Evolutionary conservation across 2,329 filamentous ascomycete species (phyloP).

Genomic region (Davidsoniella virescens): DNA sequence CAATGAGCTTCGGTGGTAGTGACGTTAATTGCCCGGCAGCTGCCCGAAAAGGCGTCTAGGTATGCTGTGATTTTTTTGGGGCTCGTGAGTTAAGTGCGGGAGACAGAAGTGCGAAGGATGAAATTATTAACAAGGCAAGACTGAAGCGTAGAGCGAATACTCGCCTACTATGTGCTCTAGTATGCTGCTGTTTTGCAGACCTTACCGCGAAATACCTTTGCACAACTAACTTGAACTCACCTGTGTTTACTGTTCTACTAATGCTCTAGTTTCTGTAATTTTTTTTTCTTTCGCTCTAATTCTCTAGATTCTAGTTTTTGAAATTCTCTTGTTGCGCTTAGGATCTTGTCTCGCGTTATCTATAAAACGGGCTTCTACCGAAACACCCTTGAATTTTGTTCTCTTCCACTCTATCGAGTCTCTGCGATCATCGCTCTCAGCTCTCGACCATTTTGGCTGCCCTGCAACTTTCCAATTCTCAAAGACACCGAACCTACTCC

Average conservation of each 20-base stretch:
- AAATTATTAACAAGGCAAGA: background rate
- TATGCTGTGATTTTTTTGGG: slow-evolving; percentile 1
- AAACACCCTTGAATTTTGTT: background rate
- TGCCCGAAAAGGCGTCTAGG: background rate
- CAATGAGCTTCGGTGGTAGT: slow-evolving; percentile 5
- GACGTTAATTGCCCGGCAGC: slow-evolving; percentile 11
- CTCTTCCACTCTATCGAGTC: background rate
- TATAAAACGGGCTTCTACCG: background rate
- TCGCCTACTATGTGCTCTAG: background rate
- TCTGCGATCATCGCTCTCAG: slow-evolving; percentile 7
- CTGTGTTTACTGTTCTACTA: background rate
- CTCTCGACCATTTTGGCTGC: slow-evolving; percentile 7
- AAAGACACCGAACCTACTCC: slow-evolving; percentile 8
- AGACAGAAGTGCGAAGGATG: slow-evolving; percentile 3
- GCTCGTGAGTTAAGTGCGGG: background rate
- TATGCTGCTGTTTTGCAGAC: background rate
- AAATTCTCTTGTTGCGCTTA: no score
- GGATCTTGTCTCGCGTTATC: no score
- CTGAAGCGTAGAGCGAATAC: background rate
- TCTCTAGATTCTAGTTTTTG: no score
- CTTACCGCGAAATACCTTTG: background rate
- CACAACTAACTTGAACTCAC: background rate
- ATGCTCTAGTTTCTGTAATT: background rate
- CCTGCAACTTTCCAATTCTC: slow-evolving; percentile 2
- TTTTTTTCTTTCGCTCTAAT: background rate